phyloP scores from a whole-genome alignment of 108 stramenopile species.

The Conticribra weissflogii region DNA sequence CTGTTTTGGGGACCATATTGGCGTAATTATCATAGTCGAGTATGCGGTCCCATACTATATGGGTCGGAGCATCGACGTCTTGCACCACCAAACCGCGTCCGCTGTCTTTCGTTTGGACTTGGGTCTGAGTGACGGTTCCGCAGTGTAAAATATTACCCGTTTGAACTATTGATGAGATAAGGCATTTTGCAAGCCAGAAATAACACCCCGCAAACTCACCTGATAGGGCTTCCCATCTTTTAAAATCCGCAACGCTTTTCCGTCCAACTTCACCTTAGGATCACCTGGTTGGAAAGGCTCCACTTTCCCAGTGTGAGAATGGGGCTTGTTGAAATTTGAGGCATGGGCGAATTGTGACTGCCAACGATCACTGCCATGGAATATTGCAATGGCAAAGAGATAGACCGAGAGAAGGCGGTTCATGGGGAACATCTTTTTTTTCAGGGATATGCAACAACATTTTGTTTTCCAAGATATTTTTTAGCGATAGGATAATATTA shows the following conservation, averaged over 20 bases:
- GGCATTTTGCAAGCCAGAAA: too few relatives aligned
- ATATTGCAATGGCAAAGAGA: constrained; percentile 1
- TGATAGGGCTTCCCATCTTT: constrained; percentile 59
- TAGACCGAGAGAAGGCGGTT: not conserved
- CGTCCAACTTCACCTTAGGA: constrained; percentile 60
- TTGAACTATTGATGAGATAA: too few relatives aligned
- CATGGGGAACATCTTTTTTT: not conserved
- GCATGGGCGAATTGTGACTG: constrained; percentile 20
- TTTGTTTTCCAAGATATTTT: too few relatives aligned
- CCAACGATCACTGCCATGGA: too few relatives aligned
- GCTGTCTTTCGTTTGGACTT: constrained; percentile 48
- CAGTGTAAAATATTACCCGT: too few relatives aligned
- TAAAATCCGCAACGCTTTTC: constrained; percentile 49
- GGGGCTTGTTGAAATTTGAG: constrained; percentile 58
- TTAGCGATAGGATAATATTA: too few relatives aligned
- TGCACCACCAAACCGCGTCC: constrained; percentile 68
- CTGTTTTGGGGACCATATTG: constrained; percentile 56
- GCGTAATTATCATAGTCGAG: constrained; percentile 61
- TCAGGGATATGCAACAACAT: too few relatives aligned
- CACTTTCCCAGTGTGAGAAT: constrained; percentile 55
- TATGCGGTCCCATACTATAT: constrained; percentile 62
- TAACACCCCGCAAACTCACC: too few relatives aligned
- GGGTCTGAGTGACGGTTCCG: too few relatives aligned
- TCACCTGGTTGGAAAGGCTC: constrained; percentile 59
- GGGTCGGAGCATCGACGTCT: constrained; percentile 60